Evolutionary conservation across 2,329 filamentous ascomycete genomes (phyloP), one percentile per base, ranked within the genome.

Genomic region (Penicillium sp.): DNA sequence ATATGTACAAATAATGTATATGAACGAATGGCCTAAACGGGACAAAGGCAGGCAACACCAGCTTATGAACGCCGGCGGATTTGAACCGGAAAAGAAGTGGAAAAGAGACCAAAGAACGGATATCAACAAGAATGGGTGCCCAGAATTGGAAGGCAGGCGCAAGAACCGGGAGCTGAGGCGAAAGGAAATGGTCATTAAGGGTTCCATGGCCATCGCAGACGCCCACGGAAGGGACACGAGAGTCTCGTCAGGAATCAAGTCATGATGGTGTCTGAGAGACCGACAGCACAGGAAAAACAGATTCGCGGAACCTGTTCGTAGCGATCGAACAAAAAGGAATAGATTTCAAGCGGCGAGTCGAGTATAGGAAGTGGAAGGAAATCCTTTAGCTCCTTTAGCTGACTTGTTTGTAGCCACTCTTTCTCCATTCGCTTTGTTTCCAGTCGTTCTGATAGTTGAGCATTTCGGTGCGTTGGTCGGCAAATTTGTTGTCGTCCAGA

Each of bases 401-500:
- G 27, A 73, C 69, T 35, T 67, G 65, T 39, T 61, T 62, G 52
- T 73, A 73, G 51, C 71, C 66, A 27, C 61, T 62, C 56, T 67
- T 54, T 33, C 58, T 66, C 67, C 68, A 76, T 57, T 73, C 73
- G 44, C 66, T 71, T 55, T 71, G 65, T 49, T 69, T 75, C 75
- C 75, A 77, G 43, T 72, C 68, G 21, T 66, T 60, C 61, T 77
- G 74, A 65, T 68, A 71, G 56, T 72, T 71, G 64, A 72, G 67
- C 66, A 72, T 73, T 52, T 75, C 73, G n/a, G 62, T 72, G 44
- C 73, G 74, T 52, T 76, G 72, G n/a, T 60, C 60, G 59, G 64
- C 61, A 71, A 77, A 82, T 49, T 77, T 77, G 65, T 75, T 73
- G 59, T 82, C 79, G 42, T 79, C 79, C 22, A 78, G 54, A 21